Percentiles rank a stretch among this genome's conserved stretches.
These are phyloP conservation scores for Microsporum ferrugineum DNA, from an alignment of 2,329 filamentous ascomycete genomes.

Conservation along the genomic window DNA sequence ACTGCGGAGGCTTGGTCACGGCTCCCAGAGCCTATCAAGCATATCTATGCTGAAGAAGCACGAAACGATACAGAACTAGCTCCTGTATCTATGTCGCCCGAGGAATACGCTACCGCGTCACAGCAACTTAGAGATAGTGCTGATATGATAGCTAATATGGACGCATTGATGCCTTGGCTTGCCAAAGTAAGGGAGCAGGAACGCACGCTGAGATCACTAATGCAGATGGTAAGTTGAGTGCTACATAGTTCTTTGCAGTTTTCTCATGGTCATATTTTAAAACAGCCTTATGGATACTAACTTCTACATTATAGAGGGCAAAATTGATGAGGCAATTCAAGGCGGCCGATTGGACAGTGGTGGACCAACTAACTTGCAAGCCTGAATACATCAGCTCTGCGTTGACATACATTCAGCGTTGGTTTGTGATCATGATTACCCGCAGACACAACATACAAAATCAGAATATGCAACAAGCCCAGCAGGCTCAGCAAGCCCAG, in stretches of 20 bases:
- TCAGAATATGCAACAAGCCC: not conserved
- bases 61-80: conserved; percentile 23
- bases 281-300: not conserved
- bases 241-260: not conserved
- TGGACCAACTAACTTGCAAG: conserved; percentile 36
- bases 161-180: conserved; percentile 32
- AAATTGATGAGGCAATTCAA: conserved; percentile 39
- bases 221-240: conserved; percentile 27
- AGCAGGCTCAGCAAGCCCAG: not conserved
- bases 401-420: conserved; percentile 30
- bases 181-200: conserved; percentile 32
- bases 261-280: conserved; percentile 5
- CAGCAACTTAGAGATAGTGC: conserved; percentile 31
- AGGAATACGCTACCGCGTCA: conserved; percentile 29
- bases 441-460: conserved; percentile 2
- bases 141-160: conserved; percentile 34
- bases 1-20: conserved; percentile 31
- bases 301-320: conserved; percentile 24
- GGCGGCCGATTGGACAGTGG: conserved; percentile 30
- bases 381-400: conserved; percentile 29
- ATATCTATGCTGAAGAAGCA: conserved; percentile 30
- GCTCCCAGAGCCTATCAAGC: conserved; percentile 29
- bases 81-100: conserved; percentile 27
- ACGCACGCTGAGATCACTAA: conserved; percentile 25
- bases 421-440: conserved; percentile 30